phyloP scores from a whole-genome alignment of 1,284 basidiomycete genomes.

The Salmacisia buchloeana region DNA sequence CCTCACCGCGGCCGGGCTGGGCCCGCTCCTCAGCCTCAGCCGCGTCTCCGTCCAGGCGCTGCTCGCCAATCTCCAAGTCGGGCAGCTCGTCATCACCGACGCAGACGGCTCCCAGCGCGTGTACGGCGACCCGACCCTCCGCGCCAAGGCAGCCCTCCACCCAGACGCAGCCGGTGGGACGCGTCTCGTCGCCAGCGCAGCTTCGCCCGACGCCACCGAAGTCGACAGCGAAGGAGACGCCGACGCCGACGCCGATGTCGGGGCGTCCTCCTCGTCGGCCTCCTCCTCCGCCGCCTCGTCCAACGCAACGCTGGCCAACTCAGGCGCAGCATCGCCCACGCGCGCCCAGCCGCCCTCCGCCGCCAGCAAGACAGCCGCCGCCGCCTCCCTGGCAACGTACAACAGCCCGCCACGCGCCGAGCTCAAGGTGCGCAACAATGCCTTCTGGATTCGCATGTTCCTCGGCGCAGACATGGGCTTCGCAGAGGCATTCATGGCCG shows the following conservation, averaged over 20 bases:
- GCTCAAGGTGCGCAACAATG: constrained; percentile 63
- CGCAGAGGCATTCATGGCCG: constrained; percentile 81
- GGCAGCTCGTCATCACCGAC: constrained; percentile 22
- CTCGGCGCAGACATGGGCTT: constrained; percentile 71
- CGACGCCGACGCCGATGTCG: not conserved
- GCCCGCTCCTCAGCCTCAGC: constrained; percentile 20
- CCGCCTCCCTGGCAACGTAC: too few species aligned
- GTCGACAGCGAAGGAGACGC: not conserved
- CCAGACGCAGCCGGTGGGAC: not conserved
- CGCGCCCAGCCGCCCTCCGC: not conserved
- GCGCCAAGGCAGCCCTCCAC: not conserved
- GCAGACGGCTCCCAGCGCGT: not conserved
- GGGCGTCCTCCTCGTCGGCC: not conserved
- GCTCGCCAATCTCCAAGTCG: constrained; percentile 26
- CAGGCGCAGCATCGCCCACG: not conserved
- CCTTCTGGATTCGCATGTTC: constrained; percentile 69
- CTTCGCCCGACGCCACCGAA: too few species aligned
- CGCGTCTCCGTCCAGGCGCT: constrained; percentile 24
- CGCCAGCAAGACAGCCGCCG: not conserved
- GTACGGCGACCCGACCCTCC: constrained; percentile 3
- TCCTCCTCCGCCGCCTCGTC: not conserved
- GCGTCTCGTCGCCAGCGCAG: not conserved
- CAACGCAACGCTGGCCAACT: not conserved
- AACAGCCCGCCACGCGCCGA: constrained; percentile 54
- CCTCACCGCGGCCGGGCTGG: not conserved